These are phyloP conservation scores for Capsella bursapastoris DNA, from an alignment of 345 rosid genomes.

Conservation along the genomic window DNA sequence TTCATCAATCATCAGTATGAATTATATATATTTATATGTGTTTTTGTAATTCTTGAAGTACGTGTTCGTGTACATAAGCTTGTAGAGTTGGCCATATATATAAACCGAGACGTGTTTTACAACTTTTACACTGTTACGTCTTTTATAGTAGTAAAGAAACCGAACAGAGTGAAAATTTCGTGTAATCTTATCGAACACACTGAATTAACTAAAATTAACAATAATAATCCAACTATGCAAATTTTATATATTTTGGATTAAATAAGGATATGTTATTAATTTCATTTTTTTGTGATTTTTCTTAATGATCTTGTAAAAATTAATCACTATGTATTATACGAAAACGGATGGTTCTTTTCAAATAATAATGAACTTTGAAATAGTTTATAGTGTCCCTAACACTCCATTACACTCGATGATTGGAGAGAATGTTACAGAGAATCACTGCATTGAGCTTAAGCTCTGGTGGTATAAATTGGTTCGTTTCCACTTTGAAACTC, in stretches of 20 bases:
- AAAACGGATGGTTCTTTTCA: neutral
- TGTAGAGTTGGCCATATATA: slow-evolving; percentile 11
- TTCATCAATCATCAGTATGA: neutral
- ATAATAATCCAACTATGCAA: neutral
- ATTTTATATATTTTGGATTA: neutral
- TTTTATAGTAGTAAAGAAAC: neutral
- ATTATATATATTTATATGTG: neutral
- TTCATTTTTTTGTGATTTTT: too few relatives aligned
- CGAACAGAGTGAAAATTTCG: neutral
- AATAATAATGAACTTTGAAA: neutral
- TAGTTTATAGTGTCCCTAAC: neutral
- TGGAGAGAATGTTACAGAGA: slow-evolving; percentile 33
- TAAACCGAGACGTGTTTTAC: neutral
- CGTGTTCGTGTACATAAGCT: slow-evolving; percentile 2
- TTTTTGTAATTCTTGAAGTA: neutral
- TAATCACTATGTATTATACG: too few relatives aligned
- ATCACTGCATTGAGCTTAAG: slow-evolving; percentile 3
- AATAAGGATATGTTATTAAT: neutral
- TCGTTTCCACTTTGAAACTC: slow-evolving; percentile 32
- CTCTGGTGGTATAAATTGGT: slow-evolving; percentile 4
- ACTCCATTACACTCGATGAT: neutral
- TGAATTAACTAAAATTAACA: neutral
- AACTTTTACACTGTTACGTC: neutral
- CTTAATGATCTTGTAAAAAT: neutral
- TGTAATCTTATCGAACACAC: neutral